Percentiles rank a stretch among this genome's conserved stretches.
phyloP scores from a whole-genome alignment of 345 rosid species.

The Linum usitatissimum region DNA sequence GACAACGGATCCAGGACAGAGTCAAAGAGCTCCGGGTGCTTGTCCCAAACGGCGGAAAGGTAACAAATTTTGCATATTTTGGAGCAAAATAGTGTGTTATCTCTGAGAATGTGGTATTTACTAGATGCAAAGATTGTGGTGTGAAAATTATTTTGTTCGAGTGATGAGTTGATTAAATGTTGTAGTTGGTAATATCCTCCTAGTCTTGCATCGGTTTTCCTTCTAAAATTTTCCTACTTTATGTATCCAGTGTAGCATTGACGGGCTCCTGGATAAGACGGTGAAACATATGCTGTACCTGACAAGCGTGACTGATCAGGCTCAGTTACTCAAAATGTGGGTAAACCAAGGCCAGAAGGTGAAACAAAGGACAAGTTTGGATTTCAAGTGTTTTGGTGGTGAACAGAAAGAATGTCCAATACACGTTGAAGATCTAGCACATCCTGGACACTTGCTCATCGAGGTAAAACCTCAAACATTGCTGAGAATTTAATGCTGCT shows the following conservation, averaged over 20 bases:
- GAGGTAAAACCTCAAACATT: constrained; percentile 25
- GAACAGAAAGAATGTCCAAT: constrained; percentile 41
- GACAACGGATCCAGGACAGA: constrained; percentile 62
- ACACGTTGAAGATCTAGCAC: constrained; percentile 47
- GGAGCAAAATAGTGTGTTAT: no score
- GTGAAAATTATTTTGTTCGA: no score
- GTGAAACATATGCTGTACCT: constrained; percentile 47
- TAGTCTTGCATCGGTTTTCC: neutral
- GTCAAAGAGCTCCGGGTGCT: constrained; percentile 56
- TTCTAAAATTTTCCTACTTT: neutral
- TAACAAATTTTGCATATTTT: constrained; percentile 14
- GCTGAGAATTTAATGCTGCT: neutral
- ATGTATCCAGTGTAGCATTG: constrained; percentile 58
- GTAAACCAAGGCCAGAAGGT: constrained; percentile 16
- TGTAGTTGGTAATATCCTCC: no score
- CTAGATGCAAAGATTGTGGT: no score
- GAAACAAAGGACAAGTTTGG: constrained; percentile 32
- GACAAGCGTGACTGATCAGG: constrained; percentile 40
- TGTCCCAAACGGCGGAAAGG: constrained; percentile 52
- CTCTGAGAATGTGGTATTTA: no score
- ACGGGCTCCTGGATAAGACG: constrained; percentile 47
- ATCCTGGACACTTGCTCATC: constrained; percentile 47
- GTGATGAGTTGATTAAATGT: no score
- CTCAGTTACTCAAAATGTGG: constrained; percentile 40
- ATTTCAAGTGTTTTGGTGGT: constrained; percentile 33